Evolutionary conservation across 495 filamentous ascomycete genomes (phyloP).

Genomic region (Clavariopsis aquatica): DNA sequence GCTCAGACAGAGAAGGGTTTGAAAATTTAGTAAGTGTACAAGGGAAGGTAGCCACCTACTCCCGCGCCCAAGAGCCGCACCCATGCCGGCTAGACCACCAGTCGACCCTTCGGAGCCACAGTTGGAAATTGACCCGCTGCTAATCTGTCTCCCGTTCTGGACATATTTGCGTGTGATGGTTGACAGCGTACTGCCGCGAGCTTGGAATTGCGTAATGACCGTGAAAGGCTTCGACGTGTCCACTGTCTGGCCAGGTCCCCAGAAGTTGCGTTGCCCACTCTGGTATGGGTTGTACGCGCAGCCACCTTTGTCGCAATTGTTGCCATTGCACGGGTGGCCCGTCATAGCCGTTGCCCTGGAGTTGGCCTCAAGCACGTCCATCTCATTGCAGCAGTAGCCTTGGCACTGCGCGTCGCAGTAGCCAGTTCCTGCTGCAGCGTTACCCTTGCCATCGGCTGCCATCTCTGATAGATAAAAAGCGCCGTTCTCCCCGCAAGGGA

Average conservation of each 20-base stretch:
- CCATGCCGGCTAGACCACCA: conserved; percentile 39
- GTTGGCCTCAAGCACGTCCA: conserved; percentile 75
- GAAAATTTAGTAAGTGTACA: conserved; percentile 15
- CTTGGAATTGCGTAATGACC: conserved; percentile 72
- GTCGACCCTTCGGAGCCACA: conserved; percentile 25
- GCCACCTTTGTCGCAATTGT: conserved; percentile 69
- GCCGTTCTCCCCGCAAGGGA: conserved; percentile 68
- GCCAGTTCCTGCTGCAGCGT: conserved; percentile 64
- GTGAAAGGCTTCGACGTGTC: conserved; percentile 65
- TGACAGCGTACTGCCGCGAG: conserved; percentile 55
- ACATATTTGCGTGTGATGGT: conserved; percentile 74
- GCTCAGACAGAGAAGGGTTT: conserved; percentile 16
- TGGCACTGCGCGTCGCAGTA: conserved; percentile 73
- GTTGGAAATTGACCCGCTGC: conserved; percentile 33
- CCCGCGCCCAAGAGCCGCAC: conserved; percentile 51
- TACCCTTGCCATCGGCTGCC: conserved; percentile 57
- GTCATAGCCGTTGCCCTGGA: conserved; percentile 57
- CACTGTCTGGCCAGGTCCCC: conserved; percentile 60
- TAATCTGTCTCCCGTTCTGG: conserved; percentile 64
- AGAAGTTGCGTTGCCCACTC: conserved; percentile 63
- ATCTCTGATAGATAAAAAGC: conserved; percentile 68
- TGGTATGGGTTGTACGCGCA: conserved; percentile 81
- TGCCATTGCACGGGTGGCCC: conserved; percentile 64
- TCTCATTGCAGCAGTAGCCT: conserved; percentile 70
- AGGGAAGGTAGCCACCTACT: conserved; percentile 40